Evolutionary conservation across 148 eudicot species (phyloP).

Genomic region (Chenopodium quinoa): DNA sequence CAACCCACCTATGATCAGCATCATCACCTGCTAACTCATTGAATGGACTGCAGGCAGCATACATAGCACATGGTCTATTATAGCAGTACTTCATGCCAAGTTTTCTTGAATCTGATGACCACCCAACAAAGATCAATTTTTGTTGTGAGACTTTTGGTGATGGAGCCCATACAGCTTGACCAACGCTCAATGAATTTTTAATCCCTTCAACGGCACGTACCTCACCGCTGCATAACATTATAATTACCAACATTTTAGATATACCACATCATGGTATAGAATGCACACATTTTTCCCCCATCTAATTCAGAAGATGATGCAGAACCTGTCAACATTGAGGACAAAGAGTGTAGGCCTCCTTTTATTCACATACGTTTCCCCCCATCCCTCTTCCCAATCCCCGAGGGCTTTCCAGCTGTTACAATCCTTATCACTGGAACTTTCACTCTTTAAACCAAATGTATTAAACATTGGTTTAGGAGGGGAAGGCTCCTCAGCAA

Average conservation of each 20-base stretch:
- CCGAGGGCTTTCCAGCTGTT: constrained; percentile 95
- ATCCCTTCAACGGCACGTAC: constrained; percentile 64
- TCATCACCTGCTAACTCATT: constrained; percentile 29
- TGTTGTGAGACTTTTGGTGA: constrained; percentile 38
- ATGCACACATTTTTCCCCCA: neutral
- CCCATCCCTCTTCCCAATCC: constrained; percentile 88
- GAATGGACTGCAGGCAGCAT: constrained; percentile 59
- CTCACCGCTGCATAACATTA: constrained; percentile 64
- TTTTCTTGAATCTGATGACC: constrained; percentile 67
- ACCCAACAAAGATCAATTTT: constrained; percentile 84
- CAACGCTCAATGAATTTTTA: constrained; percentile 64
- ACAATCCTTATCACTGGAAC: constrained; percentile 57
- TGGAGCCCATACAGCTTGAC: constrained; percentile 95
- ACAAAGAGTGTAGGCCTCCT: constrained; percentile 80
- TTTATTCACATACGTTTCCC: constrained; percentile 82
- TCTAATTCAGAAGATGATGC: constrained; percentile 15
- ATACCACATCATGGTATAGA: constrained; percentile 3
- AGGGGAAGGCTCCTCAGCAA: constrained; percentile 86
- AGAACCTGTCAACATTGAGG: constrained; percentile 61
- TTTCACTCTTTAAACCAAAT: constrained; percentile 59
- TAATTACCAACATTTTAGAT: neutral
- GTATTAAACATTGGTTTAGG: constrained; percentile 58
- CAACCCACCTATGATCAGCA: constrained; percentile 32
- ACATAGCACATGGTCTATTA: constrained; percentile 82
- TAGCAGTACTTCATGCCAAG: constrained; percentile 80